Percentiles rank a stretch among this genome's conserved stretches.
phyloP scores from a whole-genome alignment of 768 basidiomycete genomes.

The Hebeloma cylindrosporum region DNA sequence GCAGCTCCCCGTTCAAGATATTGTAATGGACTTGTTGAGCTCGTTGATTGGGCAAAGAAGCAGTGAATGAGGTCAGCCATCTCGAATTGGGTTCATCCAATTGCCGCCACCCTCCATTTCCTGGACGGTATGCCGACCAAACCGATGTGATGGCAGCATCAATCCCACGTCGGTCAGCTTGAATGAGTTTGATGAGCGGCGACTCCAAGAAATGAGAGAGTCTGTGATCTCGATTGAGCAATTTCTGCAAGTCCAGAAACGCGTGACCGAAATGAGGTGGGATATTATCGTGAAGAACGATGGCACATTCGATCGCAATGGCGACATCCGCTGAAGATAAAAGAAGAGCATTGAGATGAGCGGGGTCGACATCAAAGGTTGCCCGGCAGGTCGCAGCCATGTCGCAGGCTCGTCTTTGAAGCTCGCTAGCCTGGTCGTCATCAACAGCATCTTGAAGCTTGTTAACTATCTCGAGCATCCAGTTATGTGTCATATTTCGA shows the following conservation, averaged over 20 bases:
- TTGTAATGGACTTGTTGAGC: conserved; percentile 39
- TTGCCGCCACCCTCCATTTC: conserved; percentile 9
- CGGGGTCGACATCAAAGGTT: conserved; percentile 38
- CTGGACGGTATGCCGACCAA: conserved; percentile 32
- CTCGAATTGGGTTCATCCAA: conserved; percentile 14
- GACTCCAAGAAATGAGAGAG: conserved; percentile 30
- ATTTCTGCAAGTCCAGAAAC: conserved; percentile 14
- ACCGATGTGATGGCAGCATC: conserved; percentile 27
- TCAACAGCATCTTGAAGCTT: conserved; percentile 21
- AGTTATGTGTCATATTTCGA: conserved; percentile 32
- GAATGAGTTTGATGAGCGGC: conserved; percentile 15
- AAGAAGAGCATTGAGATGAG: conserved; percentile 21
- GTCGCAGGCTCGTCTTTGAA: conserved; percentile 31
- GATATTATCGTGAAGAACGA: conserved; percentile 32
- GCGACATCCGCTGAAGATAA: conserved; percentile 22
- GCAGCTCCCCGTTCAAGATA: conserved; percentile 38
- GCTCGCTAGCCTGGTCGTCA: conserved; percentile 13
- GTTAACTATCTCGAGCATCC: conserved; percentile 34
- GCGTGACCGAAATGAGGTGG: conserved; percentile 14
- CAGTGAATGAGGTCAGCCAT: conserved; percentile 28
- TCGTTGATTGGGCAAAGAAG: conserved; percentile 1
- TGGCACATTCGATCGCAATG: conserved; percentile 31
- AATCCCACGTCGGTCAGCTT: conserved; percentile 21
- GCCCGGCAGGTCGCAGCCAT: conserved; percentile 40
- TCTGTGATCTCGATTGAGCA: conserved; percentile 32